Evolutionary conservation across 2,329 filamentous ascomycete genomes (phyloP), one percentile per base, ranked within the genome.

Genomic region (Amphichorda felina): DNA sequence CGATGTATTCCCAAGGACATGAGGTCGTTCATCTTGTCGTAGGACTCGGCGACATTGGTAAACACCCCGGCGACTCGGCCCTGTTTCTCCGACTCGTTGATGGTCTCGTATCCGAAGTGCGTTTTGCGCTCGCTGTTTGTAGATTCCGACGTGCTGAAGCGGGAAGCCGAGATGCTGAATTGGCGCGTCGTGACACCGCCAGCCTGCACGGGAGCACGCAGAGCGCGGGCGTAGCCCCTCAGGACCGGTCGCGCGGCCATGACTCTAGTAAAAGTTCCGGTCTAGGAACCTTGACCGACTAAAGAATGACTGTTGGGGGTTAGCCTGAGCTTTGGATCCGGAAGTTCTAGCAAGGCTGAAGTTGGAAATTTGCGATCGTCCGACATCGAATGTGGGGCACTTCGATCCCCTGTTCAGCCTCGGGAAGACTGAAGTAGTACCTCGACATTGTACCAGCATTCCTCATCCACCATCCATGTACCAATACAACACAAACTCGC

Each of bases 1-100:
- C 91, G 82, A 59, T 98, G 91, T 62, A 94, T 88, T 37, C 91
- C 91, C 33, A 98, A 75, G 7, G 91, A 96, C 91, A 98, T 98
- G 46, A 96, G 72, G 58, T 98, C 91, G 64, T 98, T 98, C 91
- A 98, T 98, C 42, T 80, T 82, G 60, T 98, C 91, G 63, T 98
- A 98, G 14, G 82, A 86, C 43, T 84, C 79, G 46, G 91, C 91
- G 28, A 98, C 91, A 45, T 82, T 95, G 58, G 85, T 89, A 65
- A 98, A 98, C 39, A 98, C 91, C 29, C 75, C 77, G 40, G 82
- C 82, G 28, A 95, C 88, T 69, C 64, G 57, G 45, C 68, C 50
- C 30, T 62, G 64, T 61, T 95, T 95, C 56, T 91, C 69, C 8
- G 75, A 68, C 54, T 93, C 84, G 13, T 82, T 75, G 28, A 95